Percentiles rank a stretch among this genome's conserved stretches.
These are phyloP conservation scores for Fraxinus dipetala DNA, from an alignment of 305 asterid genomes.

Conservation along the genomic window DNA sequence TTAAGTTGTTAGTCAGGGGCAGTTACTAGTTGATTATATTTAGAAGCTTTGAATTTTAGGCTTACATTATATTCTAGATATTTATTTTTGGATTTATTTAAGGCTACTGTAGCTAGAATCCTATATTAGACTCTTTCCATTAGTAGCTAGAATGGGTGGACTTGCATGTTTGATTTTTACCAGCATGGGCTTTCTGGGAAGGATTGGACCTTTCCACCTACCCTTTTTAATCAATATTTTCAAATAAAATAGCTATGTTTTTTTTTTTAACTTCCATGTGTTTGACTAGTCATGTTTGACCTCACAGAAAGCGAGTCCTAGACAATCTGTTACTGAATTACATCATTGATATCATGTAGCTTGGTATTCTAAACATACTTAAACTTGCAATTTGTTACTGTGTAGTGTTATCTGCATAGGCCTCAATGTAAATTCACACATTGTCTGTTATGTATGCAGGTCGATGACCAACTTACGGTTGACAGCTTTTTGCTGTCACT, in stretches of 20 bases:
- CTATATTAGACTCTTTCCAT: not conserved
- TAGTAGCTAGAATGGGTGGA: not conserved
- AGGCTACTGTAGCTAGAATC: not conserved
- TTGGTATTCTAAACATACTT: not conserved
- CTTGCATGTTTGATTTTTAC: not conserved
- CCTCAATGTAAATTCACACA: conserved; percentile 17
- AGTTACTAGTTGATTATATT: not conserved
- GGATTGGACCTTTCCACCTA: not conserved
- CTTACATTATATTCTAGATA: not conserved
- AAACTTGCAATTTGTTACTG: not conserved
- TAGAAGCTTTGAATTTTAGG: not conserved
- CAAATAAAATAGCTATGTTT: not conserved
- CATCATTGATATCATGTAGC: not conserved
- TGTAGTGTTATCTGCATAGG: conserved; percentile 4
- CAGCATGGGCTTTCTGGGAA: not conserved
- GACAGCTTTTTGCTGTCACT: conserved; percentile 73
- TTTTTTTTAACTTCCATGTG: not conserved
- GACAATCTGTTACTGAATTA: not conserved
- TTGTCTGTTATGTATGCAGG: conserved; percentile 44
- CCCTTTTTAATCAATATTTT: not conserved
- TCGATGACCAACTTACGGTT: conserved; percentile 61
- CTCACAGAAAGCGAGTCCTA: not conserved
- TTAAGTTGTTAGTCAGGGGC: not conserved
- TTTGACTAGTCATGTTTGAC: not conserved
- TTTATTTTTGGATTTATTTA: not conserved